Evolutionary conservation across 768 basidiomycete species (phyloP), one percentile per base, ranked within the genome.

Genomic region (Fibroporia radiculosa): DNA sequence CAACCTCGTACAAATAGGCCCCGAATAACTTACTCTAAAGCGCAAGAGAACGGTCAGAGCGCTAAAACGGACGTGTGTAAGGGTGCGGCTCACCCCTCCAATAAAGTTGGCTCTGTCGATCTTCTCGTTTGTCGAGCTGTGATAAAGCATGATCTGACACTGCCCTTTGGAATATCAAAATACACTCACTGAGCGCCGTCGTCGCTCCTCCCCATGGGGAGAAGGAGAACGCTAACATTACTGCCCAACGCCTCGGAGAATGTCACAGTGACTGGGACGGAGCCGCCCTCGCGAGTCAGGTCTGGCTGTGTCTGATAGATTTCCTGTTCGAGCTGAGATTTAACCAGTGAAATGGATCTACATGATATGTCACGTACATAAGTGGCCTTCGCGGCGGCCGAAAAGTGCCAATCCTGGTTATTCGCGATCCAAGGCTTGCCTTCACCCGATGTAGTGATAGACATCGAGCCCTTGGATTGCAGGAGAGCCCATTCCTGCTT

Each of bases 191-290:
- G 90, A 33, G 91, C 88, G 54, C 93, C 95, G 51, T 98, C 95
- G 57, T 97, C 92, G 2, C 89, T 87, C 40, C 93, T 73, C 2
- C 92, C 92, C 83, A 95, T 93, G 1, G 93, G 95, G 23, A 97
- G 71, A n/a, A 97, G 68, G 45, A 93, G 62, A 7, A 96, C 89
- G 57, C 92, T 96, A 44, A 92, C 83, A 55, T 90, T 93, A 47
- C 88, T 80, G 11, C 79, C 78, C 36, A 96, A 68, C 33, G 78
- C 77, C 59, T 96, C 90, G 7, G 93, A 89, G 61, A 98, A 95
- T 1, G 91, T 93, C 45, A 97, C 72, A 3, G 92, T 93, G 24
- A 95, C 88, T 0, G 93, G 93, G 50, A 93, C 93, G 5, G 89
- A 90, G 4, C 93, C 93, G n/a, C 91, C 91, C 62, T 95, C 92